Evolutionary conservation across 306 rosid species (phyloP).

Genomic region (Sesbania bispinosa): DNA sequence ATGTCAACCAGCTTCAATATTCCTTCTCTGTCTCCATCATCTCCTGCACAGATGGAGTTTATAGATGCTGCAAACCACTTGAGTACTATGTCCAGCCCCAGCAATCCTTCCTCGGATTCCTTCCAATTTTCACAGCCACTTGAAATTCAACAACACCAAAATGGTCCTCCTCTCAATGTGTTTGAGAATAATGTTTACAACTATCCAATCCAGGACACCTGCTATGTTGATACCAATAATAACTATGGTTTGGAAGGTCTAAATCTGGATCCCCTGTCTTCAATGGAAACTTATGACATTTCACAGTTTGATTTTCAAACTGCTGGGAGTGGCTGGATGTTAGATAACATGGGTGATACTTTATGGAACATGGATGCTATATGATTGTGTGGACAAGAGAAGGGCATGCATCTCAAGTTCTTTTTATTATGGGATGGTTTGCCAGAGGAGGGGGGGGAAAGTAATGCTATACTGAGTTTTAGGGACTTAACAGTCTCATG

Average conservation of each 20-base stretch:
- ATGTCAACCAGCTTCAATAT: conserved; percentile 25
- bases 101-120: conserved; percentile 39
- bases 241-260: conserved; percentile 44
- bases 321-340: conserved; percentile 52
- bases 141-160: conserved; percentile 30
- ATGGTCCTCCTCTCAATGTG: conserved; percentile 25
- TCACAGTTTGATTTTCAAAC: conserved; percentile 55
- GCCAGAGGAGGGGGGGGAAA: neutral
- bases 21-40: conserved; percentile 31
- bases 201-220: conserved; percentile 24
- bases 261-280: conserved; percentile 34
- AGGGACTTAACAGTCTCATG: conserved; percentile 9
- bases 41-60: conserved; percentile 29
- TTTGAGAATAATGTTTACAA: conserved; percentile 29
- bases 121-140: conserved; percentile 40
- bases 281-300: conserved; percentile 34
- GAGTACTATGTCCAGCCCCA: conserved; percentile 17
- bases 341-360: conserved; percentile 43
- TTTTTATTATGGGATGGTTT: conserved; percentile 29
- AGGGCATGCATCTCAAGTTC: conserved; percentile 33
- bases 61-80: conserved; percentile 28
- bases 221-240: conserved; percentile 25
- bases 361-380: conserved; percentile 65
- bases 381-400: conserved; percentile 28
- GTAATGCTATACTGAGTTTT: conserved; percentile 20